phyloP scores from a whole-genome alignment of 2,329 filamentous ascomycete species.

The Arthrobotrys conoides region DNA sequence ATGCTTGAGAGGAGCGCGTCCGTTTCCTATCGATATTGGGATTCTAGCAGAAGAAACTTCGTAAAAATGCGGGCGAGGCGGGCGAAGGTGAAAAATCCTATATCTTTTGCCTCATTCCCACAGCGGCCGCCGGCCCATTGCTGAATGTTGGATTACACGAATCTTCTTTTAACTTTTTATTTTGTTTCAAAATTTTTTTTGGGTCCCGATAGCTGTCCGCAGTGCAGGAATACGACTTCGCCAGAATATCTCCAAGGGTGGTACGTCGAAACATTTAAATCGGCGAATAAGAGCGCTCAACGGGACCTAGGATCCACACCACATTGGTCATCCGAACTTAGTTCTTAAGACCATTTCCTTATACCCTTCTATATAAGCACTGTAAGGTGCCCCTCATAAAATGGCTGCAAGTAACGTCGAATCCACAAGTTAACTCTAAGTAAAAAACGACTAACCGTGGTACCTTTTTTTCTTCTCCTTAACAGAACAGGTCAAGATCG shows the following conservation, averaged over 20 bases:
- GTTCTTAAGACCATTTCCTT: slow-evolving; percentile 1
- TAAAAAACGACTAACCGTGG: neutral
- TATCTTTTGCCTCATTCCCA: slow-evolving; percentile 26
- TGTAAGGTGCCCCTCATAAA: slow-evolving; percentile 14
- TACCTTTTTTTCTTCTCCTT: neutral
- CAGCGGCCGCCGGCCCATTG: slow-evolving; percentile 8
- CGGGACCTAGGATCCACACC: slow-evolving; percentile 8
- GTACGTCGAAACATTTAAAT: slow-evolving; percentile 2
- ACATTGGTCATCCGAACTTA: slow-evolving; percentile 7
- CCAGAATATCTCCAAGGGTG: slow-evolving; percentile 1
- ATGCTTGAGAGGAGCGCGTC: slow-evolving; percentile 22
- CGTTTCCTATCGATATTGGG: slow-evolving; percentile 17
- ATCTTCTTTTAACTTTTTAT: neutral
- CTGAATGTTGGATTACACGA: neutral
- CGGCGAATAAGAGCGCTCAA: neutral
- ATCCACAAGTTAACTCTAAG: neutral
- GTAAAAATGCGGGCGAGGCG: slow-evolving; percentile 2
- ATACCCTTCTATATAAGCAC: slow-evolving; percentile 27
- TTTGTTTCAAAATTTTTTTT: slow-evolving; percentile 1
- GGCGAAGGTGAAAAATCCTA: slow-evolving; percentile 2
- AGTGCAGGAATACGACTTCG: slow-evolving; percentile 13
- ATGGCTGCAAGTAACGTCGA: slow-evolving; percentile 20
- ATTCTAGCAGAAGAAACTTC: slow-evolving; percentile 12
- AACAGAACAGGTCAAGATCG: slow-evolving; percentile 15
- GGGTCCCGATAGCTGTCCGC: neutral